phyloP scores from a whole-genome alignment of 2,329 filamentous ascomycete species.

The Epichloe scottii region DNA sequence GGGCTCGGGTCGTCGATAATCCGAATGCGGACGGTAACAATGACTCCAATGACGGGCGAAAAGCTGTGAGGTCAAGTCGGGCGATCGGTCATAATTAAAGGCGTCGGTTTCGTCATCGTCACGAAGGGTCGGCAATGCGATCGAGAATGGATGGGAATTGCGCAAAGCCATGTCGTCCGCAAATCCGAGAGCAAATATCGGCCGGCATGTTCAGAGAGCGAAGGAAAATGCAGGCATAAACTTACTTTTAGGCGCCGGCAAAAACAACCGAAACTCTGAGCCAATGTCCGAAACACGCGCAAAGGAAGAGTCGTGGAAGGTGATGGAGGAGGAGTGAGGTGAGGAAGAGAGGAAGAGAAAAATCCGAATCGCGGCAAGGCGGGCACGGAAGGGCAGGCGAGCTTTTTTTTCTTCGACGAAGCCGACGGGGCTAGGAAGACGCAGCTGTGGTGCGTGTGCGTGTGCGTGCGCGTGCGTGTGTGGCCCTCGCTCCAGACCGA shows the following conservation, averaged over 20 bases:
- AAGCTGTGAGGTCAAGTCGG: not conserved
- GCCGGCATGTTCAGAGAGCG: not conserved
- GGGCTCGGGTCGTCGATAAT: too few relatives aligned
- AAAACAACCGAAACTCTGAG: constrained; percentile 33
- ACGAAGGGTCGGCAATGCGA: constrained; percentile 8
- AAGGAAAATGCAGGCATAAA: constrained; percentile 14
- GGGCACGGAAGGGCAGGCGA: constrained; percentile 23
- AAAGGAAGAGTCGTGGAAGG: constrained; percentile 33
- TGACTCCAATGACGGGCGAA: not conserved
- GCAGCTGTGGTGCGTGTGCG: not conserved
- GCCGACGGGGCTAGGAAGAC: constrained; percentile 2
- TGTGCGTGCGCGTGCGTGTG: not conserved
- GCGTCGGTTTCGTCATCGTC: constrained; percentile 8
- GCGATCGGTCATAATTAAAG: not conserved
- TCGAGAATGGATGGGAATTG: constrained; percentile 1
- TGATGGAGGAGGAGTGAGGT: constrained; percentile 18
- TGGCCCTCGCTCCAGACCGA: constrained; percentile 3
- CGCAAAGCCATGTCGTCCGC: not conserved
- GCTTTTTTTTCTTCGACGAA: constrained; percentile 18
- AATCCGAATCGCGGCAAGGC: constrained; percentile 20
- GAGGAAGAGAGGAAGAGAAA: constrained; percentile 11
- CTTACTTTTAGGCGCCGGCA: constrained; percentile 43
- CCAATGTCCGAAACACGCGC: constrained; percentile 32
- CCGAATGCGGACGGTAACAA: not conserved
- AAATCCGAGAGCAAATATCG: not conserved